These are phyloP conservation scores for Suillus variegatus DNA, from an alignment of 768 basidiomycete genomes.

Conservation along the genomic window DNA sequence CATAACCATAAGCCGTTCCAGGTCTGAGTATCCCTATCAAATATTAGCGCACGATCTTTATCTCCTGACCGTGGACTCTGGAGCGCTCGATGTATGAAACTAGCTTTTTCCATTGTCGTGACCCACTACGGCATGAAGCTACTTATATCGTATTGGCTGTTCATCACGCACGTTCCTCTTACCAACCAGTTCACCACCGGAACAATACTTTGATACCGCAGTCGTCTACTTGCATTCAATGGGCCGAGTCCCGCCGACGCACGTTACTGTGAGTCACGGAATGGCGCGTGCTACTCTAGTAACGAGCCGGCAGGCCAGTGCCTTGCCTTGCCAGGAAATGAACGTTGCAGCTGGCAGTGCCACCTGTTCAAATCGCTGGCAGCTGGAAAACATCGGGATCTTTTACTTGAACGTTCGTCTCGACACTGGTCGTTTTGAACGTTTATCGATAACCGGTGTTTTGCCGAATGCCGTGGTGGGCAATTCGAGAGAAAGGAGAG, in stretches of 20 bases:
- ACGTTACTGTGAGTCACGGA: not conserved
- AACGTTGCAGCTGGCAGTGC: not conserved
- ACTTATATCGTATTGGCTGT: not conserved
- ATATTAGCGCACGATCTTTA: not conserved
- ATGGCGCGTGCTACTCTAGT: not conserved
- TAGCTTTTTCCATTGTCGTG: not conserved
- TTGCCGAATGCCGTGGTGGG: not conserved
- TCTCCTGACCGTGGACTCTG: not conserved
- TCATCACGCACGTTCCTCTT: not conserved
- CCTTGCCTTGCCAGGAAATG: not conserved
- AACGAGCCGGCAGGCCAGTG: not conserved
- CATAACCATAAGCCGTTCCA: no score
- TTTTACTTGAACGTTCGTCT: constrained; percentile 30
- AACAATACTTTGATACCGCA: not conserved
- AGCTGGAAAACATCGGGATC: not conserved
- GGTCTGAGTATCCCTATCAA: no score
- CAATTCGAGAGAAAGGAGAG: not conserved
- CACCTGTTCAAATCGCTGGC: not conserved
- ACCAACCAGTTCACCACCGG: not conserved
- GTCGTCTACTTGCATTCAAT: not conserved
- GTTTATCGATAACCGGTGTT: constrained; percentile 1
- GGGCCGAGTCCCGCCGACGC: no score
- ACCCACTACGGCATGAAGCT: not conserved
- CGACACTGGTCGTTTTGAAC: constrained; percentile 18
- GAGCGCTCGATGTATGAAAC: not conserved